phyloP scores from a whole-genome alignment of 768 basidiomycete genomes.

The Calocybe gangraenosa region DNA sequence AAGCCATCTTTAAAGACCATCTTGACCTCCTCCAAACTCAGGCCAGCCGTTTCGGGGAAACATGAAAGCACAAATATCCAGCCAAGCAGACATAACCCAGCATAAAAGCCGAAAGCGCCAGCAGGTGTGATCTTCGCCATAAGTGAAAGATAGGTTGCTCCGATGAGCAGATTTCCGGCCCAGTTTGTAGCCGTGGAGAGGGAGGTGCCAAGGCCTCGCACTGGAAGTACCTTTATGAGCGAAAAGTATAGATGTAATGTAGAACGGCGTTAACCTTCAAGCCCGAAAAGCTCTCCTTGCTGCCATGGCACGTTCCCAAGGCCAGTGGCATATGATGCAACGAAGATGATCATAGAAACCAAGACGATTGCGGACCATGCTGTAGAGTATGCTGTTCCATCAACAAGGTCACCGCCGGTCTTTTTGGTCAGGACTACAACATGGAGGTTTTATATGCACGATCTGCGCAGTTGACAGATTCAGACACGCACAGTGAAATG shows the following conservation, averaged over 20 bases:
- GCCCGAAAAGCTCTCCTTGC: constrained; percentile 77
- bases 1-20: constrained; percentile 61
- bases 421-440: constrained; percentile 15
- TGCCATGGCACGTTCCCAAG: constrained; percentile 85
- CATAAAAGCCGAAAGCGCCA: constrained; percentile 77
- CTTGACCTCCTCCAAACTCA: constrained; percentile 65
- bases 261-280: constrained; percentile 71
- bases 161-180: constrained; percentile 72
- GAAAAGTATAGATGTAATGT: not conserved
- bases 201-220: constrained; percentile 75
- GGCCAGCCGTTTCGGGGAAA: constrained; percentile 79
- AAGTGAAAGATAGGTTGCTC: constrained; percentile 75
- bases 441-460: not conserved
- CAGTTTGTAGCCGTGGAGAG: constrained; percentile 76
- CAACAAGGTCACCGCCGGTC: constrained; percentile 57
- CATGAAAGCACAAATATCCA: constrained; percentile 65
- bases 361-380: constrained; percentile 67
- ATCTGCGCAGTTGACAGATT: not conserved
- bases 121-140: constrained; percentile 71
- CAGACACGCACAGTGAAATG: constrained; percentile 14
- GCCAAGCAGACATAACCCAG: constrained; percentile 64
- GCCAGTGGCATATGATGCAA: constrained; percentile 77
- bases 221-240: constrained; percentile 23
- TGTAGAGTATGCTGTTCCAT: constrained; percentile 38
- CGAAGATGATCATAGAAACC: constrained; percentile 80